Evolutionary conservation across 202 grass and related monocot species (phyloP).

Genomic region (Eragrostis tef): DNA sequence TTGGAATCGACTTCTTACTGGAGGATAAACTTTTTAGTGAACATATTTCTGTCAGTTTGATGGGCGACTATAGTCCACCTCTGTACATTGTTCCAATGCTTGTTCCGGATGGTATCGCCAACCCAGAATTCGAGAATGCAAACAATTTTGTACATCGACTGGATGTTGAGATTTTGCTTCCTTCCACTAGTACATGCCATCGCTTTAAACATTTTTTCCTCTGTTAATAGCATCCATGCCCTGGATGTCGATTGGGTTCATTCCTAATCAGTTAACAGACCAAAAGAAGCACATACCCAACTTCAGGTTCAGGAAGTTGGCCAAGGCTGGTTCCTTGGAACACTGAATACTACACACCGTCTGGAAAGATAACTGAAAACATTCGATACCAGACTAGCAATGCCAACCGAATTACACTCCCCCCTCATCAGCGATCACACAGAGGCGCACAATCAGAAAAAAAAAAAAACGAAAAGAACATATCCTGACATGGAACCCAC

Average conservation of each 20-base stretch:
- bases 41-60: background rate
- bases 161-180: background rate
- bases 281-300: background rate
- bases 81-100: too few species aligned
- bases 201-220: background rate
- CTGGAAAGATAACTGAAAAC: too few species aligned
- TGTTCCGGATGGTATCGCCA: background rate
- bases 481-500: background rate
- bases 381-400: too few species aligned
- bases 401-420: background rate
- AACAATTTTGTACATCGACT: background rate
- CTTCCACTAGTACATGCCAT: background rate
- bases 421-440: background rate
- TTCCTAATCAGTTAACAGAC: background rate
- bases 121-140: background rate
- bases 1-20: background rate
- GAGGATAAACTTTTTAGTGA: too few species aligned
- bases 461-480: background rate
- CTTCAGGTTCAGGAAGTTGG: background rate
- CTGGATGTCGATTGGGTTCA: background rate
- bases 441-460: background rate
- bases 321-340: background rate
- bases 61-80: background rate
- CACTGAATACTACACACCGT: background rate
- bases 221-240: background rate